Evolutionary conservation across 495 filamentous ascomycete species (phyloP).

Genomic region (Tuber magnatum): DNA sequence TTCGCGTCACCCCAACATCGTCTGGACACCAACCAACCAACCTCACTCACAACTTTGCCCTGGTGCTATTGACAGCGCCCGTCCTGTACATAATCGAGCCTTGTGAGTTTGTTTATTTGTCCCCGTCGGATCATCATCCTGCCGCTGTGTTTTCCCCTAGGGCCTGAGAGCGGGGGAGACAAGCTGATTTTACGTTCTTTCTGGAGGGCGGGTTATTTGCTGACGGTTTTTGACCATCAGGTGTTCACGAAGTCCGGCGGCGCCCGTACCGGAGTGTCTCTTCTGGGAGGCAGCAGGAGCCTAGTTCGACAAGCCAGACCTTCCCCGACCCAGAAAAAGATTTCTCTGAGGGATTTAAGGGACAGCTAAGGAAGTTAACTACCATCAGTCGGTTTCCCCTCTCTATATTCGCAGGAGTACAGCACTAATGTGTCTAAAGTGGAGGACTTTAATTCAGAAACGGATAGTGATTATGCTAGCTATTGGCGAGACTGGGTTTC

Average conservation of each 20-base stretch:
- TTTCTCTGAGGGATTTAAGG: not conserved
- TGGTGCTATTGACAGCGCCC: not conserved
- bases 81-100: not conserved
- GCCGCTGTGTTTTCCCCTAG: not conserved
- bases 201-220: not conserved
- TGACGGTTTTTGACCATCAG: not conserved
- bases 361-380: not conserved
- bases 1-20: not conserved
- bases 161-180: not conserved
- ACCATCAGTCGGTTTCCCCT: conserved; percentile 4
- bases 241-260: not conserved
- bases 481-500: conserved; percentile 95
- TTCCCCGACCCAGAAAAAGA: not conserved
- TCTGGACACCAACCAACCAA: not conserved
- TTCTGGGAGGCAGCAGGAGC: not conserved
- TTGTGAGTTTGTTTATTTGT: not conserved
- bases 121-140: not conserved
- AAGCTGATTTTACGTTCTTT: not conserved
- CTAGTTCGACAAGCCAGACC: not conserved
- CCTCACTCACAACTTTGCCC: not conserved
- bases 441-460: conserved; percentile 97
- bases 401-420: not conserved
- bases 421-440: conserved; percentile 41
- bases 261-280: not conserved
- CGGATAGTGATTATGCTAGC: conserved; percentile 96